Evolutionary conservation across 2,329 filamentous ascomycete genomes (phyloP).

Genomic region (Tolypocladium paradoxum): DNA sequence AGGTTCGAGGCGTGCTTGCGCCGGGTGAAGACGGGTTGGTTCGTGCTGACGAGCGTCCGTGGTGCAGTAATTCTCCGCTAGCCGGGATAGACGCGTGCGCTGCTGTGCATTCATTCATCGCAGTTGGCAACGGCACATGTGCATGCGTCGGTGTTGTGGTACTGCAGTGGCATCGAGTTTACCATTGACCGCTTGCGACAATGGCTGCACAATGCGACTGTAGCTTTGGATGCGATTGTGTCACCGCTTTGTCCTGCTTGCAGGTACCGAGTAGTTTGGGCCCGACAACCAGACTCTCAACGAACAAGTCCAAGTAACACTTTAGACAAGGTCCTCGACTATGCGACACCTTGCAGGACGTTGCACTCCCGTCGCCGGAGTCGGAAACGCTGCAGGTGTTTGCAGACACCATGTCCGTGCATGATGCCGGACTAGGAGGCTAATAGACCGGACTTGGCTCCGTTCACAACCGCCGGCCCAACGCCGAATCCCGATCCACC

Average conservation of each 20-base stretch:
- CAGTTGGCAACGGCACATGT: background rate
- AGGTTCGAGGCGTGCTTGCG: background rate
- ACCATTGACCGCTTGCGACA: background rate
- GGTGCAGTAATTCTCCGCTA: background rate
- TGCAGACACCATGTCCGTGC: no score
- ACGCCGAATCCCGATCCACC: no score
- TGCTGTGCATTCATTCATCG: background rate
- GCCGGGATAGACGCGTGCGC: background rate
- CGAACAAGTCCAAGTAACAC: no score
- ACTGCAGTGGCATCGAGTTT: background rate
- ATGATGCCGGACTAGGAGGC: no score
- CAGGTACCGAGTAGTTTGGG: no score
- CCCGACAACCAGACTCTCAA: no score
- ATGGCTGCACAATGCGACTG: background rate
- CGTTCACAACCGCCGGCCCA: no score
- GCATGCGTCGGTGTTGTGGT: background rate
- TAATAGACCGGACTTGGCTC: no score
- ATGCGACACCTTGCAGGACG: no score
- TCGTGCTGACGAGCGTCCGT: background rate
- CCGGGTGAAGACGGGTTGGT: background rate
- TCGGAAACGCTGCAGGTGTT: no score
- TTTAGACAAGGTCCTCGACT: no score
- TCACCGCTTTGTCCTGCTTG: background rate
- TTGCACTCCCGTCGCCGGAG: no score
- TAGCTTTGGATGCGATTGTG: background rate